These are phyloP conservation scores for Pseudocercospora pini-densiflorae DNA, from an alignment of 2,329 filamentous ascomycete species.

Conservation along the genomic window DNA sequence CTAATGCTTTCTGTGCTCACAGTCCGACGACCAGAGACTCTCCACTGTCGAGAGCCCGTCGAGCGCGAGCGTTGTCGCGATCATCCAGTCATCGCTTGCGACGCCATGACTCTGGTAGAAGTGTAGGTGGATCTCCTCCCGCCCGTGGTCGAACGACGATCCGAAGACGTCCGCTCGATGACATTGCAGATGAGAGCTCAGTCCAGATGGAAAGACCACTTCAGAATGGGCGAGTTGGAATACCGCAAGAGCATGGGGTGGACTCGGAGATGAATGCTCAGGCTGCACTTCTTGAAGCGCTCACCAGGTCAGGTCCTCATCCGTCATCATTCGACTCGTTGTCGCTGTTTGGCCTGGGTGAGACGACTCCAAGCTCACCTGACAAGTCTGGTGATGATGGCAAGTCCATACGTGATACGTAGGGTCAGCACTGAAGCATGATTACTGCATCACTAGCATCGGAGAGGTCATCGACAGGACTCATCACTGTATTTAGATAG, in stretches of 20 bases:
- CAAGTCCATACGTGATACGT: neutral
- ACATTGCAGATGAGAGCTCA: neutral
- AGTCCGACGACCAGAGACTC: neutral
- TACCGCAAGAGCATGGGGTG: neutral
- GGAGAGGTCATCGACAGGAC: neutral
- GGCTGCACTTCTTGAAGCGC: neutral
- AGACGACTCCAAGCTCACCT: neutral
- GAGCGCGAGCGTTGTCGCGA: neutral
- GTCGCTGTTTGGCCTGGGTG: neutral
- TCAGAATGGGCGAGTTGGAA: neutral
- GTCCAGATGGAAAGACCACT: neutral
- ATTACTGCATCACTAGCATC: neutral
- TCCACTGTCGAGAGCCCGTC: neutral
- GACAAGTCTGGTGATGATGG: neutral
- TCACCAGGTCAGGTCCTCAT: neutral
- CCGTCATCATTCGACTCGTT: neutral
- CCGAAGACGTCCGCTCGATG: neutral
- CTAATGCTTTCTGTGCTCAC: neutral
- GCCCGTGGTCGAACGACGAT: neutral
- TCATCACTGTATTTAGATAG: neutral
- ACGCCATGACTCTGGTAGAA: neutral
- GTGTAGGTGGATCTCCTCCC: neutral
- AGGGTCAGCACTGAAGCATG: neutral
- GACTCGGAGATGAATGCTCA: neutral
- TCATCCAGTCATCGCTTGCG: neutral